Conservation (phyloP, 2,329 filamentous ascomycete genomes). For the Aspergillus latus region DNA sequence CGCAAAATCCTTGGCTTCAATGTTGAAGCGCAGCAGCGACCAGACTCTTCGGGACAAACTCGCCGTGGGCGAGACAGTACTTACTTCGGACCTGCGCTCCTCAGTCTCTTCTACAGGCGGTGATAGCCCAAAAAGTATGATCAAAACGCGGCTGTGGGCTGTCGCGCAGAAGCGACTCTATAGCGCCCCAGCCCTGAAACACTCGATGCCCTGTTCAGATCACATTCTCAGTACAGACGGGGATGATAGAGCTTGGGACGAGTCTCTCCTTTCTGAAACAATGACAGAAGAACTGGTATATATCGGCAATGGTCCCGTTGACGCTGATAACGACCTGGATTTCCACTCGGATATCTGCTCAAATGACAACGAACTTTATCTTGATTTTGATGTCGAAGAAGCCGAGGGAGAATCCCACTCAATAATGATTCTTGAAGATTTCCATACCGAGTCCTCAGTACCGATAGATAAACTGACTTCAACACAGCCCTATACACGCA, state of each 20-base stretch:
- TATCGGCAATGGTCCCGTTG: not conserved
- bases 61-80: slow-evolving; percentile 5
- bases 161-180: slow-evolving; percentile 31
- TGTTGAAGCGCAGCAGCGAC: slow-evolving; percentile 28
- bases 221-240: not conserved
- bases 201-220: slow-evolving; percentile 3
- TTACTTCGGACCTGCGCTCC: not conserved
- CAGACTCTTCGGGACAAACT: slow-evolving; percentile 18
- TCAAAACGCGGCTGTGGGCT: slow-evolving; percentile 35
- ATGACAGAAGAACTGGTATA: not conserved
- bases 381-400: not conserved
- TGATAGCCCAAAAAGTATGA: slow-evolving; percentile 17
- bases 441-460: not conserved
- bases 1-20: slow-evolving; percentile 34
- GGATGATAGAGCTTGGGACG: not conserved
- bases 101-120: not conserved
- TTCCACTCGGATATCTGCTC: slow-evolving; percentile 7
- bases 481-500: not conserved
- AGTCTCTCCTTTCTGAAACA: slow-evolving; percentile 1
- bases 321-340: not conserved
- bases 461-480: not conserved
- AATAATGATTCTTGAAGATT: slow-evolving; percentile 9
- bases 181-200: slow-evolving; percentile 17
- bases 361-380: not conserved
- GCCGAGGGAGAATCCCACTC: not conserved